A percentile compares a stretch with the other conserved stretches of the same genome.
These are phyloP conservation scores for Fusarium sp. DNA, from an alignment of 2,329 filamentous ascomycete genomes.

Conservation along the genomic window DNA sequence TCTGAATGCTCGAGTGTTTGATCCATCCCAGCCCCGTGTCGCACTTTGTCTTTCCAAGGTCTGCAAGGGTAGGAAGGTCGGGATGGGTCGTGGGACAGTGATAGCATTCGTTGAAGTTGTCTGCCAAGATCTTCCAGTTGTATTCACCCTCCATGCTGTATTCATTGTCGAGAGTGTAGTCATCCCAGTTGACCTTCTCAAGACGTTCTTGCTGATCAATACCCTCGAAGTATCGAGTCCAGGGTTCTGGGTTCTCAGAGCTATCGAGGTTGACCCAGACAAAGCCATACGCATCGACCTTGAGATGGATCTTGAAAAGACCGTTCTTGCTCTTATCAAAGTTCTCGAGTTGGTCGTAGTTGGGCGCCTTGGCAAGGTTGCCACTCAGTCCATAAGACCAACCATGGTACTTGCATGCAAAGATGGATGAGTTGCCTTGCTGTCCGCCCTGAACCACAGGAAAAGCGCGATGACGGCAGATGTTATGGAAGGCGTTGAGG, in stretches of 20 bases:
- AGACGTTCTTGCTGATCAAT: conserved; percentile 53
- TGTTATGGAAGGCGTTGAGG: conserved; percentile 68
- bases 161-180: conserved; percentile 62
- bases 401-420: conserved; percentile 68
- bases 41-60: conserved; percentile 22
- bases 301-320: conserved; percentile 63
- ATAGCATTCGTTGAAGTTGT: conserved; percentile 68
- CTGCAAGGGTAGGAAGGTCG: conserved; percentile 24
- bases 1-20: conserved; percentile 21
- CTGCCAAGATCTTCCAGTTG: conserved; percentile 68
- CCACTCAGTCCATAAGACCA: conserved; percentile 69
- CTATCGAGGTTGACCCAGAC: conserved; percentile 67
- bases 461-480: conserved; percentile 70
- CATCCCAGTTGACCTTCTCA: conserved; percentile 54
- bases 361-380: conserved; percentile 67
- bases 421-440: conserved; percentile 58
- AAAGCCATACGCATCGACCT: conserved; percentile 62
- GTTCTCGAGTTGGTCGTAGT: conserved; percentile 58
- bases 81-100: conserved; percentile 32
- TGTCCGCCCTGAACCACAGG: conserved; percentile 59
- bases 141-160: conserved; percentile 64
- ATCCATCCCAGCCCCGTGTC: conserved; percentile 25
- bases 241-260: conserved; percentile 55
- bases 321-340: conserved; percentile 65
- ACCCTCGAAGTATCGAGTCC: conserved; percentile 60